phyloP scores from a whole-genome alignment of 2,329 filamentous ascomycete species.

The Arthrobotrys pseudoclavata region DNA sequence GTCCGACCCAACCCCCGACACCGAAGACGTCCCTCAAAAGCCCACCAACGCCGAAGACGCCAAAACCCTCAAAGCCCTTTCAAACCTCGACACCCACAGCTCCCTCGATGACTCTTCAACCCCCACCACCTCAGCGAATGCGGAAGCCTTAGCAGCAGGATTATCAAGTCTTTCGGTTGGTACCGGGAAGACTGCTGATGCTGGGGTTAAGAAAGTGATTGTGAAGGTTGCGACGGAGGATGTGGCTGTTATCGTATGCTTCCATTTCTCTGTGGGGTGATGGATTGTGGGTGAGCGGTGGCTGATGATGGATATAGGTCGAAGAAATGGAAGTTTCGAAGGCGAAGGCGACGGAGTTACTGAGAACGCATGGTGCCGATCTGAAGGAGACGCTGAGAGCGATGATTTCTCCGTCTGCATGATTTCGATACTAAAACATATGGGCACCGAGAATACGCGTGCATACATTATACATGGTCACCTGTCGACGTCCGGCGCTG shows the following conservation, averaged over 20 bases:
- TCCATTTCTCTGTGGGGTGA: neutral
- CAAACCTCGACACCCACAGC: slow-evolving; percentile 52
- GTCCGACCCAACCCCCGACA: slow-evolving; percentile 45
- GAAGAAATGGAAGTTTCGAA: slow-evolving; percentile 80
- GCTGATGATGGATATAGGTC: slow-evolving; percentile 66
- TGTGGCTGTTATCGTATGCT: slow-evolving; percentile 75
- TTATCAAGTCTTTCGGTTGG: slow-evolving; percentile 65
- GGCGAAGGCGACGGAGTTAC: slow-evolving; percentile 79
- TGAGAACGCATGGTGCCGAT: slow-evolving; percentile 79
- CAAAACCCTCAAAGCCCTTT: slow-evolving; percentile 62
- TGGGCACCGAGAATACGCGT: neutral
- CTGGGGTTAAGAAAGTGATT: slow-evolving; percentile 59
- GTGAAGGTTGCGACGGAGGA: slow-evolving; percentile 82
- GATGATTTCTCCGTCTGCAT: slow-evolving; percentile 67
- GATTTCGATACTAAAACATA: neutral
- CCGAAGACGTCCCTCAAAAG: slow-evolving; percentile 56
- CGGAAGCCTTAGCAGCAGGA: slow-evolving; percentile 68
- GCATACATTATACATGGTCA: neutral
- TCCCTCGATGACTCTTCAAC: slow-evolving; percentile 52
- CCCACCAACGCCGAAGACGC: slow-evolving; percentile 63
- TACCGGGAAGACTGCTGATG: slow-evolving; percentile 64
- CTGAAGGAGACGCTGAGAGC: slow-evolving; percentile 76
- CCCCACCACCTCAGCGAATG: slow-evolving; percentile 61
- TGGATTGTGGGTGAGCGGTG: neutral
- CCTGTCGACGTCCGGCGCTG: neutral